Evolutionary conservation across 768 basidiomycete genomes (phyloP), one percentile per base, ranked within the genome.

Genomic region (Pisolithus sp.): DNA sequence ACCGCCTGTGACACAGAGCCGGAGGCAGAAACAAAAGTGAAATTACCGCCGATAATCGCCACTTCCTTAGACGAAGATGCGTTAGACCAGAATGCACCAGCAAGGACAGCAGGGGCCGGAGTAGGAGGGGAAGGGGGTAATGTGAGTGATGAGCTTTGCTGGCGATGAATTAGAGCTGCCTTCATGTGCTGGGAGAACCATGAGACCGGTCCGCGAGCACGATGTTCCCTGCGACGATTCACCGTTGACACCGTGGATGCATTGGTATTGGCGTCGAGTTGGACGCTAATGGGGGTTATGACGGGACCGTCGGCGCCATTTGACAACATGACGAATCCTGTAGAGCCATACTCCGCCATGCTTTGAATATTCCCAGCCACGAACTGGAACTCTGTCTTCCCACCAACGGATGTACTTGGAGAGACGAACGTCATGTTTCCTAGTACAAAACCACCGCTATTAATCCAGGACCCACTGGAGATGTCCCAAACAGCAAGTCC

Each of bases 11-110:
- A 75, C 2, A 63, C 62, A 17, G 67, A 55, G 2, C 74, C 70
- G 4, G 74, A 69, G 7, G 67, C 63, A 37, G 71, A 55, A 6
- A 73, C 53, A 62, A 83, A 83, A 1, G 86, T 79, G 65, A 97
- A 99, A 66, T 93, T 93, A 34, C 95, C 95, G 30, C 93, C 95
- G 45, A 97, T 73, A 55, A 97, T 80, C 40, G 82, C 81, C 18
- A 91, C 68, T 51, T 89, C 81, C 5, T 78, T 75, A 9, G 71
- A 71, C 3, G 81, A 81, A 2, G 85, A 78, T 36, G 74, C 74
- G 62, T 97, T 96, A 7, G 81, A 86, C 90, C 91, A 97, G 73
- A 93, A 97, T 2, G 80, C 79, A 30, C 91, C 95, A 0, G 90
- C 79, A 50, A 96, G 74, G 53, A 97, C 81, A 17, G 90, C 83